Percentiles rank a stretch among this genome's conserved stretches.
phyloP scores from a whole-genome alignment of 176 grass and related monocot species.

The Ananas comosus region DNA sequence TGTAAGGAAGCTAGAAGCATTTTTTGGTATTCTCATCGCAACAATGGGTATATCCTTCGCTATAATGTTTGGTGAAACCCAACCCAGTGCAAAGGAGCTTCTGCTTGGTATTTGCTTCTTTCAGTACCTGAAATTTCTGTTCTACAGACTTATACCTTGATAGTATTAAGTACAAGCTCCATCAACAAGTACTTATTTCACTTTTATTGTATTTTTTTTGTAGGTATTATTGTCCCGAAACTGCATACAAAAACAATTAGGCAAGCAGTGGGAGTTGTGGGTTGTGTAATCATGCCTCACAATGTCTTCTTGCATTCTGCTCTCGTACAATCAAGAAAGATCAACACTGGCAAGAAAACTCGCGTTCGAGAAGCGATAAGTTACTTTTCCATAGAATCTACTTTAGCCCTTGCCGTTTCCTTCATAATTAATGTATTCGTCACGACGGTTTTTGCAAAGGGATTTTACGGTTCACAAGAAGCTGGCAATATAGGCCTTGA shows the following conservation, averaged over 20 bases:
- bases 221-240: conserved; percentile 78
- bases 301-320: conserved; percentile 92
- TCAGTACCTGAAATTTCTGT: neutral
- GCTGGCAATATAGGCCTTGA: conserved; percentile 68
- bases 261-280: conserved; percentile 82
- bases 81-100: conserved; percentile 84
- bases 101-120: conserved; percentile 49
- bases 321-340: conserved; percentile 80
- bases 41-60: conserved; percentile 81
- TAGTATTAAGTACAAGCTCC: neutral
- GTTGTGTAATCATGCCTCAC: conserved; percentile 91
- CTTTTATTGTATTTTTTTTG: conserved; percentile 9
- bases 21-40: conserved; percentile 75
- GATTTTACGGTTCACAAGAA: conserved; percentile 70
- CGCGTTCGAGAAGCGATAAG: conserved; percentile 71
- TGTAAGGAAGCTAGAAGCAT: conserved; percentile 91
- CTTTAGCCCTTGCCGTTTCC: conserved; percentile 64
- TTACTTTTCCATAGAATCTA: conserved; percentile 86
- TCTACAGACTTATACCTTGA: neutral
- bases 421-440: conserved; percentile 90
- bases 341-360: conserved; percentile 65
- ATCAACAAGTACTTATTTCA: conserved; percentile 6
- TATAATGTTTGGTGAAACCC: conserved; percentile 87
- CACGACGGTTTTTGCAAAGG: conserved; percentile 81
- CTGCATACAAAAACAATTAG: conserved; percentile 65